Conservation (phyloP, 2,329 filamentous ascomycete species). For the Fusarium sp. region DNA sequence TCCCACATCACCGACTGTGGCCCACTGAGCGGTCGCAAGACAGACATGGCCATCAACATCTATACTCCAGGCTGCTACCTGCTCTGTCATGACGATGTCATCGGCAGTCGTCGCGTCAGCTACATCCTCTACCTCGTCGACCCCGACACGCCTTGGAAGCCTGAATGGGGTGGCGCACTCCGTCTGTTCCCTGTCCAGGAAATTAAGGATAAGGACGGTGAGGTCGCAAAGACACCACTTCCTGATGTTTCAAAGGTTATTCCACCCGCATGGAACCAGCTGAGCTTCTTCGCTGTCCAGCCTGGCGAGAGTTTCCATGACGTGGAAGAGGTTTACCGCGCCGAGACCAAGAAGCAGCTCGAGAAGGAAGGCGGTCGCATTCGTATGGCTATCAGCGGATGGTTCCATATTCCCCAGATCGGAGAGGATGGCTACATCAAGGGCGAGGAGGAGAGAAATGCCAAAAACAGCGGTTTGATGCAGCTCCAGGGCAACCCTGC, state of each 20-base stretch:
- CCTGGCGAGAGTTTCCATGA: slow-evolving; percentile 99
- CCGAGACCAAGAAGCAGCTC: slow-evolving; percentile 68
- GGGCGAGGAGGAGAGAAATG: slow-evolving; percentile 88
- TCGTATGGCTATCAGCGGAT: slow-evolving; percentile 97
- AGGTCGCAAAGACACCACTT: slow-evolving; percentile 81
- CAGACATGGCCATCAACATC: slow-evolving; percentile 99
- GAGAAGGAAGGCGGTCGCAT: slow-evolving; percentile 79
- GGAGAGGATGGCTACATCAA: slow-evolving; percentile 92
- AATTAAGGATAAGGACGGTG: slow-evolving; percentile 71
- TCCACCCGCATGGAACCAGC: slow-evolving; percentile 95
- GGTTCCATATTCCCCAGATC: slow-evolving; percentile 97
- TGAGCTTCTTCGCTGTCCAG: slow-evolving; percentile 98
- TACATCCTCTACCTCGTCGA: slow-evolving; percentile 97
- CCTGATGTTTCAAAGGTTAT: slow-evolving; percentile 85
- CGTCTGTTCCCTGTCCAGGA: slow-evolving; percentile 82
- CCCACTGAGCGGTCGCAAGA: slow-evolving; percentile 90
- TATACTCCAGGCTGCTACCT: slow-evolving; percentile 97
- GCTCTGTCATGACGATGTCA: slow-evolving; percentile 97
- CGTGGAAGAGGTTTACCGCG: slow-evolving; percentile 95
- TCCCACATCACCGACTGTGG: slow-evolving; percentile 88
- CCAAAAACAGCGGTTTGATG: slow-evolving; percentile 89
- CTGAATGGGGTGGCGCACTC: slow-evolving; percentile 92
- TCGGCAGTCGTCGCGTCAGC: slow-evolving; percentile 94
- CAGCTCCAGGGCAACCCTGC: slow-evolving; percentile 93
- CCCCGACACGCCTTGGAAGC: slow-evolving; percentile 89